A percentile compares a stretch with the other conserved stretches of the same genome.
phyloP scores from a whole-genome alignment of 441 rosid genomes.

The Melastoma candidum region DNA sequence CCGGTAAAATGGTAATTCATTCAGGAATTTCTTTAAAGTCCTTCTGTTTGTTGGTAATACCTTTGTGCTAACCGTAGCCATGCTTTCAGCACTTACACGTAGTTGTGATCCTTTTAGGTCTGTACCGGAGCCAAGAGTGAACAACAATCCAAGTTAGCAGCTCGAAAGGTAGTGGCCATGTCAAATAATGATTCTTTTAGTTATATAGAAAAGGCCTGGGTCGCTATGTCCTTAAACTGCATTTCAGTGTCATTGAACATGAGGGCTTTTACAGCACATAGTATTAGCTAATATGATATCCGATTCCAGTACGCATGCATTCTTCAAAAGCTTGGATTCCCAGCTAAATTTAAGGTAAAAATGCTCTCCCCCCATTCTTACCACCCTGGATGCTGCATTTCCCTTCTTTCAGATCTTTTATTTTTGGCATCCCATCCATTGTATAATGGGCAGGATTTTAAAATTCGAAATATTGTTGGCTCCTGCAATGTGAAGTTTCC shows the following conservation, averaged over 20 bases:
- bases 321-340: conserved; percentile 71
- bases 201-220: no score
- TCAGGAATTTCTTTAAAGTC: not conserved
- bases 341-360: conserved; percentile 70
- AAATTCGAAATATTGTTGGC: conserved; percentile 78
- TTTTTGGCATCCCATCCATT: not conserved
- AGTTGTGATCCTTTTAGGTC: conserved; percentile 33
- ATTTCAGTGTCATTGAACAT: no score
- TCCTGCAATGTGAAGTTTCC: conserved; percentile 79
- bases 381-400: not conserved
- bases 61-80: no score
- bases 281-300: not conserved
- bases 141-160: conserved; percentile 66
- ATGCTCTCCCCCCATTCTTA: not conserved
- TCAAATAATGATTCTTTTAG: no score
- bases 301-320: conserved; percentile 58
- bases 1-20: conserved; percentile 72
- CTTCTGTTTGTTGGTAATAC: not conserved
- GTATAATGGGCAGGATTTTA: conserved; percentile 46
- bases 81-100: no score
- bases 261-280: not conserved
- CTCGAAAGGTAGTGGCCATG: conserved; percentile 45
- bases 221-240: no score
- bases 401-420: not conserved
- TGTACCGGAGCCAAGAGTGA: conserved; percentile 88